These are phyloP conservation scores for Zasmidium angulare DNA, from an alignment of 2,329 filamentous ascomycete genomes.

Conservation along the genomic window DNA sequence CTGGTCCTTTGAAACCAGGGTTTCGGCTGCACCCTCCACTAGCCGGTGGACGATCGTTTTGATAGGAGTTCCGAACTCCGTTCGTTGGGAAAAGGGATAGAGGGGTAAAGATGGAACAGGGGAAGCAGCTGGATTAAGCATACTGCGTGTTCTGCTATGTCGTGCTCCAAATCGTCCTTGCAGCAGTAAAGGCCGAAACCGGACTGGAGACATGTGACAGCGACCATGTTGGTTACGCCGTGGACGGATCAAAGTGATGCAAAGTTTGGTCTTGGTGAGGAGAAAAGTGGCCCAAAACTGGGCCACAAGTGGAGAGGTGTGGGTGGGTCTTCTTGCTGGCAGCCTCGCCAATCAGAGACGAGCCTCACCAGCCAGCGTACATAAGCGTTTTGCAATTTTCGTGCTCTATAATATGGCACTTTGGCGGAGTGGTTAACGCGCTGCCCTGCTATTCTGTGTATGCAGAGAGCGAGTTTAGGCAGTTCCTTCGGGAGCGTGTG, in stretches of 20 bases:
- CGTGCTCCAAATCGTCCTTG: too few relatives aligned
- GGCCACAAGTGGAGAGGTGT: not conserved
- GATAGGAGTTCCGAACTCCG: not conserved
- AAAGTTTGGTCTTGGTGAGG: not conserved
- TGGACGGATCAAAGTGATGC: not conserved
- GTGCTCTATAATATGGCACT: slow-evolving; percentile 1
- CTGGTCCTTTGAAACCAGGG: not conserved
- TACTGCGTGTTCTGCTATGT: too few relatives aligned
- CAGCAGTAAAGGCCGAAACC: too few relatives aligned
- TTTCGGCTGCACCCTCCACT: not conserved
- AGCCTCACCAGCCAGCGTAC: not conserved
- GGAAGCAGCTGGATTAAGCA: too few relatives aligned
- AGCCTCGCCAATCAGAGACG: not conserved
- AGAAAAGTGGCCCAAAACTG: not conserved
- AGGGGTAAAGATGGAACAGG: too few relatives aligned
- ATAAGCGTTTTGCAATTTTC: not conserved
- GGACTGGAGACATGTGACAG: not conserved
- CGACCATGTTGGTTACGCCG: not conserved
- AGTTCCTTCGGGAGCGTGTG: slow-evolving; percentile 20
- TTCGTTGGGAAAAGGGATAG: too few relatives aligned
- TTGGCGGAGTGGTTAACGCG: slow-evolving; percentile 17
- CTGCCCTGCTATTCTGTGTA: slow-evolving; percentile 16
- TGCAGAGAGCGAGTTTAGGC: slow-evolving; percentile 5
- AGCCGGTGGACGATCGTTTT: not conserved
- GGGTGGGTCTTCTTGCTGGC: not conserved